A percentile compares a stretch with the other conserved stretches of the same genome.
These are phyloP conservation scores for Aspergillus viridinutans DNA, from an alignment of 2,329 filamentous ascomycete species.

Conservation along the genomic window DNA sequence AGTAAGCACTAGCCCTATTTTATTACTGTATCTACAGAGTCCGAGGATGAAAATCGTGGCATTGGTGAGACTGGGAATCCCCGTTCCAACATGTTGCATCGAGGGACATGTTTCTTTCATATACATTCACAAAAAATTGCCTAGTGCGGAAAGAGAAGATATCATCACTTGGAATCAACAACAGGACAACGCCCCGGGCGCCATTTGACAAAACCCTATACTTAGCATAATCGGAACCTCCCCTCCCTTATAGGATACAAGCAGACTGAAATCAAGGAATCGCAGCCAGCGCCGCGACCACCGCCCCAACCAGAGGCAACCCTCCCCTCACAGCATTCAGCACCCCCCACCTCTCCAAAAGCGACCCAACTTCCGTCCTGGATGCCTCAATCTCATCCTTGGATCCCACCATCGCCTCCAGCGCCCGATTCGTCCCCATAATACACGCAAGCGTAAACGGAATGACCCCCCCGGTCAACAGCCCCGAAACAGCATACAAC, in stretches of 20 bases:
- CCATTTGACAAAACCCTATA: neutral
- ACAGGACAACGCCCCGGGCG: no score
- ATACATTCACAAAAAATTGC: no score
- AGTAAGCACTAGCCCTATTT: no score
- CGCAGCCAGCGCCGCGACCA: constrained; percentile 13
- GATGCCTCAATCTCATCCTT: constrained; percentile 9
- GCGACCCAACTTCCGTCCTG: constrained; percentile 7
- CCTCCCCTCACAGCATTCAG: constrained; percentile 12
- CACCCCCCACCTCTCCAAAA: constrained; percentile 9
- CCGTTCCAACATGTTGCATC: no score
- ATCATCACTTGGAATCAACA: no score
- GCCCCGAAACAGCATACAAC: constrained; percentile 25
- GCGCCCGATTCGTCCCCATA: constrained; percentile 22
- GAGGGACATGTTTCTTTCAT: no score
- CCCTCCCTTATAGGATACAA: no score
- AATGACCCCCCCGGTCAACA: constrained; percentile 27
- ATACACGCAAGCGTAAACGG: constrained; percentile 31
- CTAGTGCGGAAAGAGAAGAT: no score
- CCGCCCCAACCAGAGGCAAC: constrained; percentile 10
- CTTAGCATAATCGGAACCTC: neutral
- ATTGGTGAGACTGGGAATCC: no score
- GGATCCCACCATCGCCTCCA: constrained; percentile 19
- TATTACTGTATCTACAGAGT: no score
- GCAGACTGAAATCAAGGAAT: neutral
- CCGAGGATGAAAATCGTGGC: no score